These are phyloP conservation scores for Colletotrichum gigasporum DNA, from an alignment of 2,329 filamentous ascomycete species.

Conservation along the genomic window DNA sequence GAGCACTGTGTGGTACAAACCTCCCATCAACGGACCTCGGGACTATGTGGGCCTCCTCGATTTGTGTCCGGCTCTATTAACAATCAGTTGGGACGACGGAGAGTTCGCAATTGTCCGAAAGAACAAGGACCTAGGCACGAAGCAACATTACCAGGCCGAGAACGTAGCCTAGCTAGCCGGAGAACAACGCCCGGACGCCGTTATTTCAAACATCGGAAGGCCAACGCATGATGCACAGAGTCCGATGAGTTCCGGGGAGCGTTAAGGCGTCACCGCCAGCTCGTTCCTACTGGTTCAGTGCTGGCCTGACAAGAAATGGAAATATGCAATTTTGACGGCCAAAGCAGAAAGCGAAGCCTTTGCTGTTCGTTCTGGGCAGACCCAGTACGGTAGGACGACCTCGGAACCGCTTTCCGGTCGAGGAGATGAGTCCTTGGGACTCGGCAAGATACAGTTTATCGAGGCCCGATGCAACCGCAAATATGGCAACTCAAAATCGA, in stretches of 20 bases:
- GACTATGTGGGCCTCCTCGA: neutral
- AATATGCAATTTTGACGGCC: neutral
- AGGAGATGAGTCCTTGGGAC: neutral
- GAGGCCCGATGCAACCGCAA: neutral
- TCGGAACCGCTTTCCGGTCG: neutral
- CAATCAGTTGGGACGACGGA: slow-evolving; percentile 18
- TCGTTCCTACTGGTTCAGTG: neutral
- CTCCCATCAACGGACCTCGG: slow-evolving; percentile 6
- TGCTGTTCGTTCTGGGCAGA: neutral
- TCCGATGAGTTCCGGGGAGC: neutral
- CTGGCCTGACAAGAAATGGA: neutral
- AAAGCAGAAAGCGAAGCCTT: neutral
- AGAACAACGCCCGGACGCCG: neutral
- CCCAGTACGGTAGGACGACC: neutral
- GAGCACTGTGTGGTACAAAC: slow-evolving; percentile 25
- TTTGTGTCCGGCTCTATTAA: neutral
- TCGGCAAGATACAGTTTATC: neutral
- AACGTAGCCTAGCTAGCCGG: neutral
- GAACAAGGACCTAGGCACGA: neutral
- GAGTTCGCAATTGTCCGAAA: slow-evolving; percentile 23
- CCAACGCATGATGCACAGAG: slow-evolving; percentile 1
- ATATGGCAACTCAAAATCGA: neutral
- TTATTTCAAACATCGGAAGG: slow-evolving; percentile 4
- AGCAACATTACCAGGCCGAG: neutral
- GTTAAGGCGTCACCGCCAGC: neutral